Percentiles rank a stretch among this genome's conserved stretches.
These are phyloP conservation scores for Gaultheria prostrata DNA, from an alignment of 148 eudicot genomes.

Conservation along the genomic window DNA sequence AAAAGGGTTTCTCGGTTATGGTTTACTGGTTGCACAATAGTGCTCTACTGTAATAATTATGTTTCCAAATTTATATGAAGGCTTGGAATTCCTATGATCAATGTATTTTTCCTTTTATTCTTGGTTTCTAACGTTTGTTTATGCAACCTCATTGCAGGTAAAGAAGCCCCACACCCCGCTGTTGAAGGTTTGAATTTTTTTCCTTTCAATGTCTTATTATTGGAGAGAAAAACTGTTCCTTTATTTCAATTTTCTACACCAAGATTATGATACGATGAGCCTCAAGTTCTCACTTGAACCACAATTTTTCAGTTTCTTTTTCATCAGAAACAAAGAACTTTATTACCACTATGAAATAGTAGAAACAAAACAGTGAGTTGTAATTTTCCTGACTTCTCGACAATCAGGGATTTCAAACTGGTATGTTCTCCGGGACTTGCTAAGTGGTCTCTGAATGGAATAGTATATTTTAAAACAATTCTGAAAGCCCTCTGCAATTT, in stretches of 20 bases:
- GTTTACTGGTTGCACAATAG: not conserved
- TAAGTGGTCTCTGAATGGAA: not conserved
- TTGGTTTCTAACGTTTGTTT: not conserved
- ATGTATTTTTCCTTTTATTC: not conserved
- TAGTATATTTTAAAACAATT: not conserved
- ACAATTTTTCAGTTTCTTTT: not conserved
- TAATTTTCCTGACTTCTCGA: not conserved
- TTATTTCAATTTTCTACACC: not conserved
- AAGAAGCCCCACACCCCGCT: conserved; percentile 52
- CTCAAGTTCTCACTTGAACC: not conserved
- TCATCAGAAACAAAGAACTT: not conserved
- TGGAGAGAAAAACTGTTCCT: not conserved
- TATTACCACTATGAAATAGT: not conserved
- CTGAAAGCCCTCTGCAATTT: not conserved
- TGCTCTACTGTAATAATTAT: not conserved
- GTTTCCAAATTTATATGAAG: not conserved
- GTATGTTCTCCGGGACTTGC: not conserved
- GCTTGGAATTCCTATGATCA: not conserved
- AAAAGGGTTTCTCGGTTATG: not conserved
- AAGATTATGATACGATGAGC: not conserved
- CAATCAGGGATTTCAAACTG: conserved; percentile 3
- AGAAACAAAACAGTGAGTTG: not conserved
- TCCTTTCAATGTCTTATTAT: not conserved
- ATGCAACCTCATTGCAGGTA: conserved; percentile 36
- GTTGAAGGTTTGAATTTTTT: conserved; percentile 41